phyloP scores from a whole-genome alignment of 495 filamentous ascomycete species.

The Penicillium subrubescens region DNA sequence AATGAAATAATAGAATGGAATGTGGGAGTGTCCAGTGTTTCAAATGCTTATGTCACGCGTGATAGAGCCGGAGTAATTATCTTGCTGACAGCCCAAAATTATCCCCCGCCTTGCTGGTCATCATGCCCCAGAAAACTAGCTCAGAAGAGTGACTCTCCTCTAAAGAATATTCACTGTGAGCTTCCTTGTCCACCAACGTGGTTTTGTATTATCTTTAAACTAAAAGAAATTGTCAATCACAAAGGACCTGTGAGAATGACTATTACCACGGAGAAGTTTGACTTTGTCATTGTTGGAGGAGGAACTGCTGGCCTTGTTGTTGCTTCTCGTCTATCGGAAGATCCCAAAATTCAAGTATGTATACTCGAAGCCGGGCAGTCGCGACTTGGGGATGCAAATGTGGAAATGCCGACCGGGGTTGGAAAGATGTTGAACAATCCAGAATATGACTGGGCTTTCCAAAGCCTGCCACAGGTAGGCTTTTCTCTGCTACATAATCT shows the following conservation, averaged over 20 bases:
- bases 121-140: neutral
- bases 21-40: too few species aligned
- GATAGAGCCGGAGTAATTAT: conserved; percentile 4
- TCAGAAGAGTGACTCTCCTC: too few species aligned
- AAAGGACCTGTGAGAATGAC: neutral
- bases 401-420: conserved; percentile 7
- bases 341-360: conserved; percentile 15
- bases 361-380: conserved; percentile 23
- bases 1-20: too few species aligned
- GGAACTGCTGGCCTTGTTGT: conserved; percentile 45
- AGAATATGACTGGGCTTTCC: conserved; percentile 28
- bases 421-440: conserved; percentile 15
- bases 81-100: neutral
- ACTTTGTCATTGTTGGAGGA: conserved; percentile 44
- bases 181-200: neutral
- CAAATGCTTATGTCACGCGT: neutral
- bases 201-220: neutral
- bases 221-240: too few species aligned
- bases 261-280: neutral
- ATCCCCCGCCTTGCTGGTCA: neutral
- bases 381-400: conserved; percentile 6
- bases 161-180: neutral
- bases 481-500: neutral
- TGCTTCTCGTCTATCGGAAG: conserved; percentile 42
- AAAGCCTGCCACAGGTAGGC: conserved; percentile 23